Percentiles rank a stretch among this genome's conserved stretches.
Evolutionary conservation across 108 stramenopile species (phyloP).

Genomic region (Epithemia pelagica): DNA sequence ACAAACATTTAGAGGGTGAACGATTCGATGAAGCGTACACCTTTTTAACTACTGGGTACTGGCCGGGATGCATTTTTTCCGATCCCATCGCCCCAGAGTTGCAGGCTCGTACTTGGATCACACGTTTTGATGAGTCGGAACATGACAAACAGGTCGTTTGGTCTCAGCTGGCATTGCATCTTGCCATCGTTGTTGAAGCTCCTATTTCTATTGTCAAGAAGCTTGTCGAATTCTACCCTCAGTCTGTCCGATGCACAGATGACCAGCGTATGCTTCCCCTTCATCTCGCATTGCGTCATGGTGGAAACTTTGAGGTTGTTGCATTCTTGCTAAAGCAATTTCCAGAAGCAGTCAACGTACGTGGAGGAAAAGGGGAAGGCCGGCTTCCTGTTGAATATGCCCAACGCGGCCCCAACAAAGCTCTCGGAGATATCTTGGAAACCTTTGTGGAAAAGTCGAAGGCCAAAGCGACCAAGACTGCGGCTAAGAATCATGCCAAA

Average conservation of each 20-base stretch:
- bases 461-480: neutral
- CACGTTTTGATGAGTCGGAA: slow-evolving; percentile 31
- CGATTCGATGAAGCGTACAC: neutral
- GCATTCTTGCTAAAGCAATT: slow-evolving; percentile 42
- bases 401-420: neutral
- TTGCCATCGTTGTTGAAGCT: slow-evolving; percentile 41
- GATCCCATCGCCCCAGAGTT: slow-evolving; percentile 21
- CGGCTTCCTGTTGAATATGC: slow-evolving; percentile 22
- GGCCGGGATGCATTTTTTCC: slow-evolving; percentile 21
- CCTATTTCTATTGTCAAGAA: slow-evolving; percentile 26
- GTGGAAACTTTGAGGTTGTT: slow-evolving; percentile 28
- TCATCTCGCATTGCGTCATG: slow-evolving; percentile 40
- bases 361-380: slow-evolving; percentile 27
- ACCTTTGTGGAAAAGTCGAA: slow-evolving; percentile 7
- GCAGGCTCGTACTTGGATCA: slow-evolving; percentile 74
- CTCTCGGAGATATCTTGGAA: slow-evolving; percentile 6
- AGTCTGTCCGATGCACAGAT: slow-evolving; percentile 37
- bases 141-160: slow-evolving; percentile 30
- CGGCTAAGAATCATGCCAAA: neutral
- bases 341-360: slow-evolving; percentile 49
- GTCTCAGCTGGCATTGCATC: slow-evolving; percentile 46
- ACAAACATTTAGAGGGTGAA: neutral
- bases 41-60: slow-evolving; percentile 32
- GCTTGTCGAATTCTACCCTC: slow-evolving; percentile 37
- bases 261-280: slow-evolving; percentile 48